These are phyloP conservation scores for Didymosphaeria variabile DNA, from an alignment of 2,329 filamentous ascomycete genomes.

Conservation along the genomic window DNA sequence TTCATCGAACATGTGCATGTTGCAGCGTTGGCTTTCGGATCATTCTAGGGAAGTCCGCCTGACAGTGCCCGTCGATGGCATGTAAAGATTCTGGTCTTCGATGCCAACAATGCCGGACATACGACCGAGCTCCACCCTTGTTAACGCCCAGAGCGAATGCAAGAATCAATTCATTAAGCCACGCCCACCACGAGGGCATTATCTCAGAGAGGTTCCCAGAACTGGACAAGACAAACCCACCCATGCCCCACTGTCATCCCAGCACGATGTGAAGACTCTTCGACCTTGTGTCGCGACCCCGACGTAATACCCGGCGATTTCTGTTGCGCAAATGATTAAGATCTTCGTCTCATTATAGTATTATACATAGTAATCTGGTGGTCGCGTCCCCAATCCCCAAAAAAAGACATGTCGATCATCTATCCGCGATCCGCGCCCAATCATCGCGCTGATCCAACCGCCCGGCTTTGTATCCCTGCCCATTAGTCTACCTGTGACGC, in stretches of 20 bases:
- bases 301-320: background rate
- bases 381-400: background rate
- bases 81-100: background rate
- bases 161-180: too few relatives aligned
- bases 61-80: background rate
- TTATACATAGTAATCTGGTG: too few relatives aligned
- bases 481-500: background rate
- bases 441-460: background rate
- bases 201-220: too few relatives aligned
- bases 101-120: background rate
- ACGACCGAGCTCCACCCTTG: too few relatives aligned
- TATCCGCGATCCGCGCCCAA: background rate
- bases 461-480: background rate
- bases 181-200: too few relatives aligned
- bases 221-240: too few relatives aligned
- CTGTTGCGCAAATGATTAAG: background rate
- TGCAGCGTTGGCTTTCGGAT: background rate
- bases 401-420: slow-evolving; percentile 5
- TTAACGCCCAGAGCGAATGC: too few relatives aligned
- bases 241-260: too few relatives aligned
- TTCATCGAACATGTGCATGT: background rate
- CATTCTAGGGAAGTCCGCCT: background rate
- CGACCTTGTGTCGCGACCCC: background rate
- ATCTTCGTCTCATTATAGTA: background rate
- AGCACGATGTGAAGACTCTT: background rate